Base-by-base conservation (phyloP, 2,329 filamentous ascomycete genomes). In the Colletotrichum sp. region DNA sequence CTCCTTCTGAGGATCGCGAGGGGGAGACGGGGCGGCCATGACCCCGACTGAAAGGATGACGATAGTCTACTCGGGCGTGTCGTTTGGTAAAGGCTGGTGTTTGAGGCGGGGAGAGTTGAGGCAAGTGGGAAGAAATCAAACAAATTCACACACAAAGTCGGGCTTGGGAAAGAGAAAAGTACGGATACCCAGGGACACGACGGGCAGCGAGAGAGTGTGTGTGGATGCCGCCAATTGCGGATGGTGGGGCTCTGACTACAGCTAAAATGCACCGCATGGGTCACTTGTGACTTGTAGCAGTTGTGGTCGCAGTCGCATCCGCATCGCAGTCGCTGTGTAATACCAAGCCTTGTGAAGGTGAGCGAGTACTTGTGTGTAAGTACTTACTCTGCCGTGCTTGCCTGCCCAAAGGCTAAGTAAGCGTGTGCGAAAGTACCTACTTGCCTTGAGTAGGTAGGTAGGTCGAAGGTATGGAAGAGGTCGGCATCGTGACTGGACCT, bases 181-280 rank as follows among this genome's bases (percentile, higher is more conserved):
- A 73, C 34, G 59, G 74, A 65, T 74, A 76, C 74, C 70, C 71
- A 68, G 65, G 44, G 68, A 63, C 62, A n/a, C 16, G 36, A 44
- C 64, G 39, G 36, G 39, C n/a, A 65, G 16, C n/a, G 18, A 34
- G 60, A n/a, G 59, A 36, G 74, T 62, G 70, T 64, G 59, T 67
- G 68, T 71, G 71, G 75, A 70, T 74, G 72, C 72, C 52, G 30
- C 73, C 71, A 75, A 77, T 71, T 77, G 75, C 75, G 75, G 71
- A 78, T 78, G 68, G 76, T 77, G 76, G 76, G 75, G 75, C 75
- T 32, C 55, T 57, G 49, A 65, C 60, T 63, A 55, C 52, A 68
- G 44, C 57, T 70, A 52, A 24, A 52, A 36, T 63, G 68, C 34
- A 63, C 57, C n/a, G 28, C 66, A 39, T 34, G 30, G 49, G 49